These are phyloP conservation scores for Populus ilicifolia DNA, from an alignment of 345 rosid genomes.

Conservation along the genomic window DNA sequence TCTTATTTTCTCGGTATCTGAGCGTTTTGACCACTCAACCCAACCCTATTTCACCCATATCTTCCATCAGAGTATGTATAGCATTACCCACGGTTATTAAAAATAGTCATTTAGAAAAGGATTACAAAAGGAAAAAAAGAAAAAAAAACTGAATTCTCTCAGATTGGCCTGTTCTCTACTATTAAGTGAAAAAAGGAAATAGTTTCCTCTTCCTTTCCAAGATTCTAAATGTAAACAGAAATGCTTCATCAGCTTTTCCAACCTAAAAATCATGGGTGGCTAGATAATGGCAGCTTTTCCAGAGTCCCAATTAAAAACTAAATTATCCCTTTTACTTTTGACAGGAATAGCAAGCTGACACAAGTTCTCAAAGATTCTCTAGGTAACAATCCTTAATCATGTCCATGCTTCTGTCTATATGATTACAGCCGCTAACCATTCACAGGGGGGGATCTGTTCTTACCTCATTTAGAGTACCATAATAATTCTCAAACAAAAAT, in stretches of 20 bases:
- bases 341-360: slow-evolving; percentile 88
- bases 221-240: background rate
- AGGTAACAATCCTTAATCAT: slow-evolving; percentile 36
- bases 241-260: background rate
- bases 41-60: background rate
- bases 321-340: slow-evolving; percentile 18
- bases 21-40: background rate
- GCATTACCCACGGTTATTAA: background rate
- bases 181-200: background rate
- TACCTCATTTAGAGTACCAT: background rate
- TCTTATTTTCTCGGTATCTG: background rate
- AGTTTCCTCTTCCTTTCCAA: background rate
- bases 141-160: background rate
- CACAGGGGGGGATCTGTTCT: background rate
- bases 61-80: background rate
- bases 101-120: background rate
- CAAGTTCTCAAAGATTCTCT: slow-evolving; percentile 80
- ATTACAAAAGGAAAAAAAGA: background rate
- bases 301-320: background rate
- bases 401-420: background rate
- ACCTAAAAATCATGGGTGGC: background rate
- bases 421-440: background rate
- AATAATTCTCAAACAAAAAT: background rate
- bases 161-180: background rate
- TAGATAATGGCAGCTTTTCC: background rate